Evolutionary conservation across 176 grass and related monocot species (phyloP).

Genomic region (Oryza meridionalis): DNA sequence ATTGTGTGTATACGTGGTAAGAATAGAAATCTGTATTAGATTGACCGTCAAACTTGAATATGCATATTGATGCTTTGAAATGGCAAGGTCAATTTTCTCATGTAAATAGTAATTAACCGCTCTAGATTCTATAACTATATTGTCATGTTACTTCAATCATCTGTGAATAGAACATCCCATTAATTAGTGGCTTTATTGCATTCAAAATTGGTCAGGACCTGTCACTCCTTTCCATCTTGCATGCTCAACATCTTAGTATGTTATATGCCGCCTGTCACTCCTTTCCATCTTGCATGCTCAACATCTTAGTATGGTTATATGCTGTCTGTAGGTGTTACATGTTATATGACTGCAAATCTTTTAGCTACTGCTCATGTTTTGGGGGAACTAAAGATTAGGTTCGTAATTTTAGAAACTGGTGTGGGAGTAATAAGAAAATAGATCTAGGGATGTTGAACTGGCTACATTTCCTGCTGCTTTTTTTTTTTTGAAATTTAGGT

Average conservation of each 20-base stretch:
- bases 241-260: too few species aligned
- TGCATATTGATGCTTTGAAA: not conserved
- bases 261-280: too few species aligned
- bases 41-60: not conserved
- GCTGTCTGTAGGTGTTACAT: not conserved
- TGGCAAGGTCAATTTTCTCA: not conserved
- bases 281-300: not conserved
- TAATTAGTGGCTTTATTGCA: too few species aligned
- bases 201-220: too few species aligned
- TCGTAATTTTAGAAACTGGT: not conserved
- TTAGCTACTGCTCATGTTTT: not conserved
- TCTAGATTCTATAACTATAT: not conserved
- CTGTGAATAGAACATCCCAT: too few species aligned
- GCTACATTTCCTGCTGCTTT: not conserved
- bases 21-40: not conserved
- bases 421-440: not conserved
- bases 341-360: not conserved
- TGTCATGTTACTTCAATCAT: too few species aligned
- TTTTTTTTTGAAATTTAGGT: not conserved
- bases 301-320: not conserved
- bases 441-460: not conserved
- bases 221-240: too few species aligned
- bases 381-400: not conserved
- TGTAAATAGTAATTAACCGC: too few species aligned
- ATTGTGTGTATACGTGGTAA: not conserved